Evolutionary conservation across 2,329 filamentous ascomycete species (phyloP), one percentile per base, ranked within the genome.

Genomic region (Fusarium sp.): DNA sequence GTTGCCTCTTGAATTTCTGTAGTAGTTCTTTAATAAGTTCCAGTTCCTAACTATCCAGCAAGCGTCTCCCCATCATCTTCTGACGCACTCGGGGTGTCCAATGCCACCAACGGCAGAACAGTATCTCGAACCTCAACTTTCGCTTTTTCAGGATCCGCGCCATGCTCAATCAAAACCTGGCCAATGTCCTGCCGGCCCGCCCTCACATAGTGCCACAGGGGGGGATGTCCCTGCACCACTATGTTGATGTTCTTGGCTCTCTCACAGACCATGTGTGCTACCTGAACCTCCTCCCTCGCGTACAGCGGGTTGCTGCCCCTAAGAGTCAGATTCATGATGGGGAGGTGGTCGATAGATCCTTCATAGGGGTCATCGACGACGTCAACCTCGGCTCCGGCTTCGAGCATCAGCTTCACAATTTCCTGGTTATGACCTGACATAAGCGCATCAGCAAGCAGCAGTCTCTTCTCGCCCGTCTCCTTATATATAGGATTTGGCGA

Each of bases 301-400:
- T 68, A 33, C 40, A 31, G 13, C 10, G 53, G 51, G 20, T 68
- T 68, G n/a, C 64, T 70, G 9, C 16, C 56, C 11, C 42, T 51
- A 18, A 44, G 23, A 8, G 56, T 60, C 18, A 71, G 25, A 20
- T 64, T 58, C 68, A 71, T 71, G 16, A 71, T 67, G 4, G 69
- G 69, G 29, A 69, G 55, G 10, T 49, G 25, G 3, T 38, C 16
- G 8, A 55, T 55, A 9, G 46, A 36, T 6, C 10, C 27, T 34
- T 20, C n/a, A 4, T 56, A 50, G 13, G 18, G 62, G 42, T 4
- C 42, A 49, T 54, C 40, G 18, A 54, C 56, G 20, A 58, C n/a
- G n/a, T 71, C 68, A 18, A 63, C 69, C 33, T 71, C 65, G 18
- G 65, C 68, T 31, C 69, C 62, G 7, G 53, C 66, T 14, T 61